phyloP scores from a whole-genome alignment of 2,329 filamentous ascomycete species.

The Alternaria metachromatica region DNA sequence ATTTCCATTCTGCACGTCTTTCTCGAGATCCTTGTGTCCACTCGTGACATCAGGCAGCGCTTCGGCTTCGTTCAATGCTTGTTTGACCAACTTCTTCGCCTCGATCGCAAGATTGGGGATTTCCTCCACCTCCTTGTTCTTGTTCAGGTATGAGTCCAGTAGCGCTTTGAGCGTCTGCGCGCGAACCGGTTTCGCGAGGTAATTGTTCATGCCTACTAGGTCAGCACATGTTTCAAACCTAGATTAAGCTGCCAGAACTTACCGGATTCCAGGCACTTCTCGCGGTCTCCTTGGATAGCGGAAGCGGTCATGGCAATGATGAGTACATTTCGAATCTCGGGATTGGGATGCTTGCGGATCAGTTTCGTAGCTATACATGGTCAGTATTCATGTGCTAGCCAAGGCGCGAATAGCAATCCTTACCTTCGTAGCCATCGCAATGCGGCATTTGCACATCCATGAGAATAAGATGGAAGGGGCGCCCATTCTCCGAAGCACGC shows the following conservation, averaged over 20 bases:
- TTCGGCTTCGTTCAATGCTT: constrained; percentile 32
- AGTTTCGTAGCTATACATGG: constrained; percentile 71
- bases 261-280: constrained; percentile 61
- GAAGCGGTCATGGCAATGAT: constrained; percentile 98
- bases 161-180: constrained; percentile 86
- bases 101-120: constrained; percentile 55
- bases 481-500: constrained; percentile 70
- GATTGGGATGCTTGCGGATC: constrained; percentile 77
- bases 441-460: constrained; percentile 99
- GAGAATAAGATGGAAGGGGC: constrained; percentile 85
- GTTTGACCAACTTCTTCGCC: constrained; percentile 53
- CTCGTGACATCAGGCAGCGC: background rate
- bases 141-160: constrained; percentile 70
- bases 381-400: constrained; percentile 15
- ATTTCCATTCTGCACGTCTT: background rate
- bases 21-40: background rate
- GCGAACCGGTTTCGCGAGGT: constrained; percentile 92
- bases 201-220: constrained; percentile 95
- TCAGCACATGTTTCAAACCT: background rate
- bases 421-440: constrained; percentile 81
- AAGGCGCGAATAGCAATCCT: background rate
- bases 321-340: constrained; percentile 80
- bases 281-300: constrained; percentile 90
- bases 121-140: constrained; percentile 49
- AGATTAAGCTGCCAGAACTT: background rate